A percentile compares a stretch with the other conserved stretches of the same genome.
These are phyloP conservation scores for Tolypocladium tundrense DNA, from an alignment of 2,329 filamentous ascomycete genomes.

Conservation along the genomic window DNA sequence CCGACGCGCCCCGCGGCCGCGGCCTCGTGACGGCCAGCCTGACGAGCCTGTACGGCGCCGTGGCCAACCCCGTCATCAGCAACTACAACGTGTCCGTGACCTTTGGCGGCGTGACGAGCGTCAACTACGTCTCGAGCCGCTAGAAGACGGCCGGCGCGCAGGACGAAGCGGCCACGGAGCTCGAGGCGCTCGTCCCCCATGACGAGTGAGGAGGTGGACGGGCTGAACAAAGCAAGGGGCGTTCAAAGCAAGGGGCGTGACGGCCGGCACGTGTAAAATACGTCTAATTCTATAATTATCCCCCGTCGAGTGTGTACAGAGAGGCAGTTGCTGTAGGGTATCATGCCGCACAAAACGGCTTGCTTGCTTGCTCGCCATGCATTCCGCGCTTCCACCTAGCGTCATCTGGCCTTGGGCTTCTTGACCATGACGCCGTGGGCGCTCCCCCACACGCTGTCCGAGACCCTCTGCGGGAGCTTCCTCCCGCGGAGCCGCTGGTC, in stretches of 20 bases:
- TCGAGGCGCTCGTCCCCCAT: background rate
- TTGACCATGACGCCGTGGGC: slow-evolving; percentile 37
- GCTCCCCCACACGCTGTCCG: slow-evolving; percentile 67
- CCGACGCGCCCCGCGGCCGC: slow-evolving; percentile 7
- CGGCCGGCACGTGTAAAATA: background rate
- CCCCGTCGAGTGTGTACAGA: background rate
- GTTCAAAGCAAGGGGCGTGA: background rate
- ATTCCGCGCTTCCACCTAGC: background rate
- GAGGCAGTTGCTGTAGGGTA: background rate
- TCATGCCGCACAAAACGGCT: background rate
- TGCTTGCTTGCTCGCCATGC: background rate
- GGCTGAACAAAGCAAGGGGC: background rate
- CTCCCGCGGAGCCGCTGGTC: slow-evolving; percentile 71
- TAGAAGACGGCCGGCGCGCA: background rate
- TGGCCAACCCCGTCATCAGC: slow-evolving; percentile 6
- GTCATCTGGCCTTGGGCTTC: slow-evolving; percentile 18
- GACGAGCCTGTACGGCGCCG: slow-evolving; percentile 17
- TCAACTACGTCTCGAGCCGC: slow-evolving; percentile 8
- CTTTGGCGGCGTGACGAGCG: slow-evolving; percentile 15
- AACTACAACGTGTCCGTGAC: slow-evolving; percentile 16
- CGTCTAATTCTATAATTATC: background rate
- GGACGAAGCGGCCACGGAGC: background rate
- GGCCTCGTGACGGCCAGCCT: slow-evolving; percentile 16
- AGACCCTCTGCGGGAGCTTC: slow-evolving; percentile 63
- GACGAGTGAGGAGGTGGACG: too few species aligned